phyloP scores from a whole-genome alignment of 2,329 filamentous ascomycete species.

The Huntiella omanensis region DNA sequence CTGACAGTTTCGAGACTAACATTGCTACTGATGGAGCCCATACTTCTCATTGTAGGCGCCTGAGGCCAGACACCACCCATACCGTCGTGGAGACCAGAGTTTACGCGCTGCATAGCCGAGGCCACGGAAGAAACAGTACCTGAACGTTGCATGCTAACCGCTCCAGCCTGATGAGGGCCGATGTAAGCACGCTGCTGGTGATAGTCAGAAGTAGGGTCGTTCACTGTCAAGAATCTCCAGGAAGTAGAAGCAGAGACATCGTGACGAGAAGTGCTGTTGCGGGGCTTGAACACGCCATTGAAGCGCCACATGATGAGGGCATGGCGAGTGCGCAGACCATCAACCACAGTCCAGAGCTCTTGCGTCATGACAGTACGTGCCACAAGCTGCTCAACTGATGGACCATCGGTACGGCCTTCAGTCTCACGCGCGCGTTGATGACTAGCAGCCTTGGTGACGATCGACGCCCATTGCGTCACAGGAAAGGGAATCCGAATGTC shows the following conservation, averaged over 20 bases:
- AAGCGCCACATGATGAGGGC: constrained; percentile 47
- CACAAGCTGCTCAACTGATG: constrained; percentile 10
- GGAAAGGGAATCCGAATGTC: constrained; percentile 38
- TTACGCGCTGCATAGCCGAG: constrained; percentile 10
- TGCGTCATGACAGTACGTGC: constrained; percentile 42
- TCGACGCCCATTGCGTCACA: constrained; percentile 37
- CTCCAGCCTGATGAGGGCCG: neutral
- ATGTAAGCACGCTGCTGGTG: constrained; percentile 30
- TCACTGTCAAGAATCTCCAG: constrained; percentile 43
- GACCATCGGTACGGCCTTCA: constrained; percentile 16
- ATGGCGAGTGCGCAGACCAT: constrained; percentile 25
- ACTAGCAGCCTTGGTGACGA: constrained; percentile 35
- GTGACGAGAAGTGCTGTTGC: constrained; percentile 5
- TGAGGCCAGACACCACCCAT: constrained; percentile 4
- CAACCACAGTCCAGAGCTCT: constrained; percentile 40
- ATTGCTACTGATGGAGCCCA: constrained; percentile 9
- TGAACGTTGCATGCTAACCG: constrained; percentile 16
- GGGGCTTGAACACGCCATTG: constrained; percentile 28
- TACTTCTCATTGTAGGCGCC: constrained; percentile 8
- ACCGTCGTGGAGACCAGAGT: neutral
- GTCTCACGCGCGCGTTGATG: constrained; percentile 26
- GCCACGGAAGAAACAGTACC: constrained; percentile 35
- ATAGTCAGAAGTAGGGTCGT: constrained; percentile 39
- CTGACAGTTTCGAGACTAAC: constrained; percentile 9
- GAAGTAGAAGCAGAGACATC: constrained; percentile 21